Conservation (phyloP, 139 green algal genomes). For the Micractinium conductrix region DNA sequence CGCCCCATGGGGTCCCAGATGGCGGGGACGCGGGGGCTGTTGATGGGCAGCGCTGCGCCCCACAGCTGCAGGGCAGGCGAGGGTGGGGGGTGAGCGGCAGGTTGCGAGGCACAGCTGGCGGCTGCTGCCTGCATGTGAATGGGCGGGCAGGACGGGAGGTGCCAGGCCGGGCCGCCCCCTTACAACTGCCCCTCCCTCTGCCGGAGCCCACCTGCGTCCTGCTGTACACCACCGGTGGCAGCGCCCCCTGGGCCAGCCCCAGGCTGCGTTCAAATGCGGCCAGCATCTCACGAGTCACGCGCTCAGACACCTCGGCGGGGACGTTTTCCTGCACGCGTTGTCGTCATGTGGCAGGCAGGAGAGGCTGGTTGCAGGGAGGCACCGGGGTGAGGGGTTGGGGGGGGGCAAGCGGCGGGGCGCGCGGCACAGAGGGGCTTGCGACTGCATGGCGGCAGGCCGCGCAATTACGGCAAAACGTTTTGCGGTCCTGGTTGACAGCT, state of each 20-base stretch:
- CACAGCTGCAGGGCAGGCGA: constrained; percentile 56
- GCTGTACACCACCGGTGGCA: constrained; percentile 38
- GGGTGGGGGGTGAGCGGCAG: neutral
- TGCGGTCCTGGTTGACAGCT: too few relatives aligned
- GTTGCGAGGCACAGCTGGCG: neutral
- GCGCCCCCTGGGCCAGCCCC: constrained; percentile 4
- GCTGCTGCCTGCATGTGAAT: too few relatives aligned
- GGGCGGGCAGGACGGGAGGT: neutral
- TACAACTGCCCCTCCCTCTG: neutral
- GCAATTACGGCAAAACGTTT: too few relatives aligned
- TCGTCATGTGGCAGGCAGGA: neutral
- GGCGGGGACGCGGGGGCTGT: constrained; percentile 61
- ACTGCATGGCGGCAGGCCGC: too few relatives aligned
- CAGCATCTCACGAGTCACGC: constrained; percentile 64
- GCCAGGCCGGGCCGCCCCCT: too few relatives aligned
- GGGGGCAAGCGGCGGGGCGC: too few relatives aligned
- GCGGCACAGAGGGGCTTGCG: too few relatives aligned
- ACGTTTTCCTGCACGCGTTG: constrained; percentile 66
- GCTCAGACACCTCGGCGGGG: constrained; percentile 55
- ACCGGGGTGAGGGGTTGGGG: too few relatives aligned
- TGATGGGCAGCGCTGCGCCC: constrained; percentile 81
- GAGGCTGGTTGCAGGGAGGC: neutral
- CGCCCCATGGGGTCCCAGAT: constrained; percentile 68
- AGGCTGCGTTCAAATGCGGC: constrained; percentile 45
- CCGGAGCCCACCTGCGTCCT: constrained; percentile 3